Base-by-base conservation (phyloP, 148 eudicot genomes). In the Silene conica region DNA sequence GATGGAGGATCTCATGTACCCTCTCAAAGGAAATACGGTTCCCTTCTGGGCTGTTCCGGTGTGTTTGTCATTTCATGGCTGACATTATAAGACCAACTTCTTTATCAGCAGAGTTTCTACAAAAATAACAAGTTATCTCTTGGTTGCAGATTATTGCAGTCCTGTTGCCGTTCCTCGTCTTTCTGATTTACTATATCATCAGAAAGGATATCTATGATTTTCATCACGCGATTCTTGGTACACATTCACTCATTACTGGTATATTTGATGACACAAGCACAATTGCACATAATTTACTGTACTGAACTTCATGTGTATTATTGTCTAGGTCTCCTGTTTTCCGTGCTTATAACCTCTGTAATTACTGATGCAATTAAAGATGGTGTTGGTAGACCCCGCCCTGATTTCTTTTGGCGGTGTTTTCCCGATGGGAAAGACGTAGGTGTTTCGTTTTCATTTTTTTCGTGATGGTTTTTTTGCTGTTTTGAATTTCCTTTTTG, bases 351-450 rank as follows among this genome's bases (percentile, higher is more conserved):
- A 81, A 89, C 98, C 78, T 89, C 82, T 63, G 97, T 94, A 60
- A 70, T 91, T 69, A 94, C 98, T 65, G 98, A 94, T 84, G 88
- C 98, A 59, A 89, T 91, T 59, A 94, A 94, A 83, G 85, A 91
- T 69, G 97, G 87, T 75, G 93, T 89, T 76, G 97, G 98, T 54
- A 87, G 97, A 63, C 98, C 98, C 67, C 93, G 98, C 41, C 98
- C 98, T 8, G 90, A 94, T 80, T 94, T 94, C 81, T 94, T 91
- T 43, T 94, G 93, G 93, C 97, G 97, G 68, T 94, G 98, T 80
- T 94, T 94, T 63, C 98, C 98, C 62, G 78, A 91, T 78, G 97
- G 97, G 28, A 82, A 71, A 78, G 96, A 77, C 70, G 98, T 91
- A 80, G 41, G 84, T n/a, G 50, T 74, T 61, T 60, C 2, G 15